A percentile compares a stretch with the other conserved stretches of the same genome.
Conservation (phyloP, 2,329 filamentous ascomycete genomes). For the Clarireedia monteithiana region DNA sequence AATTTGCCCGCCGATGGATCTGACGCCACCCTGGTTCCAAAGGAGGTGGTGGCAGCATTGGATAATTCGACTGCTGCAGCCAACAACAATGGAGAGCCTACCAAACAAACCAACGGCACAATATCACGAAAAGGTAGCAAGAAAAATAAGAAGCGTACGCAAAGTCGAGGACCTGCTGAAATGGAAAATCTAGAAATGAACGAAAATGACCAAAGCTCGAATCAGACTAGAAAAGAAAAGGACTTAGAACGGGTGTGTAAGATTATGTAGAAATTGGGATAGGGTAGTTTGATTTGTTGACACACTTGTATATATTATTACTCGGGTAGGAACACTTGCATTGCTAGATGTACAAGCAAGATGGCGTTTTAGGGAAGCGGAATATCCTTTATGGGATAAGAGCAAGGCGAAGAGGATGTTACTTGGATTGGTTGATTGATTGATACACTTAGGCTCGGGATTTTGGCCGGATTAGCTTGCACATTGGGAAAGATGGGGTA, state of each 20-base stretch:
- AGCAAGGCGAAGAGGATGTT: too few relatives aligned
- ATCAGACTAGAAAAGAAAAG: slow-evolving; percentile 19
- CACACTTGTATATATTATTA: not conserved
- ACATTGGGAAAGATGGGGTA: too few relatives aligned
- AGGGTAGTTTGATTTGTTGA: not conserved
- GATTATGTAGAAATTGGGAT: slow-evolving; percentile 34
- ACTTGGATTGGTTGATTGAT: too few relatives aligned
- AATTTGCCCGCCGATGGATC: slow-evolving; percentile 12
- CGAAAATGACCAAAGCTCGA: slow-evolving; percentile 14
- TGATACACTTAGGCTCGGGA: too few relatives aligned
- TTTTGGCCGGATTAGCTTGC: too few relatives aligned
- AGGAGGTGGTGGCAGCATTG: slow-evolving; percentile 8
- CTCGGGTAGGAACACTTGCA: not conserved
- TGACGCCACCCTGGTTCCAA: not conserved
- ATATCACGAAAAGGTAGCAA: slow-evolving; percentile 6
- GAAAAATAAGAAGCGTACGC: slow-evolving; percentile 17
- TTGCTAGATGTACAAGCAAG: not conserved
- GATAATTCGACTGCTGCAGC: slow-evolving; percentile 9
- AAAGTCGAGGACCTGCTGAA: slow-evolving; percentile 19
- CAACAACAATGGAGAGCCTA: slow-evolving; percentile 1
- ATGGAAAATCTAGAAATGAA: slow-evolving; percentile 15
- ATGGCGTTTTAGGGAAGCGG: not conserved
- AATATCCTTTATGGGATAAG: too few relatives aligned
- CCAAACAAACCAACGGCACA: not conserved
- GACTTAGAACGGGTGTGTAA: slow-evolving; percentile 41